Evolutionary conservation across 2,329 filamentous ascomycete genomes (phyloP), one percentile per base, ranked within the genome.

Genomic region (Aspergillus melleus): DNA sequence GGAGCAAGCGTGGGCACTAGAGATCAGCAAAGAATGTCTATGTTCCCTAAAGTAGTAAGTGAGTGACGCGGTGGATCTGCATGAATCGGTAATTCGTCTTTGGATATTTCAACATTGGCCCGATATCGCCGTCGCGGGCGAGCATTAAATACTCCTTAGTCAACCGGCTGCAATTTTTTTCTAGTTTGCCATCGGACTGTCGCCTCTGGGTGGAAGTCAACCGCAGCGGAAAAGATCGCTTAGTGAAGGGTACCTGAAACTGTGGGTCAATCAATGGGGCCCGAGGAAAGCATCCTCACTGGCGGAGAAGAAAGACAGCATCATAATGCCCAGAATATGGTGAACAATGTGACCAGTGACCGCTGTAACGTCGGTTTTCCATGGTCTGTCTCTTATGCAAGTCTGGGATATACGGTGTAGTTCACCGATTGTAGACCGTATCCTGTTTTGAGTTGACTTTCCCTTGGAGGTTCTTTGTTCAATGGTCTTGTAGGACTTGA

Each of bases 41-140:
- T 42, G 49, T 32, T 44, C 16, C 54, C 49, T n/a, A 32, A 52
- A 29, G 22, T 29, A 54, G 55, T 50, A 58, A 58, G n/a, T 14
- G 56, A 58, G 59, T 22, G 36, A 42, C 49, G 52, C 49, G 49
- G 49, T 29, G 60, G 58, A 58, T 49, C 29, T 51, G 53, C 49
- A 49, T 62, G 60, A 62, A 47, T 60, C 52, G 56, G 55, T 44
- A 36, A 36, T 32, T 32, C 47, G 46, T 19, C 29, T 49, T 42
- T 55, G 51, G 56, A 49, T 39, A 57, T 59, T 53, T 50, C 56
- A 57, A 52, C 55, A 52, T 60, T 53, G 54, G 68, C 62, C 70
- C 71, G 70, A 72, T 71, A 71, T 73, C 71, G 71, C 71, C 57
- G 51, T 62, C 55, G 52, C 49, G 50, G 46, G 19, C 49, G 29